Percentiles rank a stretch among this genome's conserved stretches.
Conservation (phyloP, 2,329 filamentous ascomycete species). For the Pseudocercospora vitis region DNA sequence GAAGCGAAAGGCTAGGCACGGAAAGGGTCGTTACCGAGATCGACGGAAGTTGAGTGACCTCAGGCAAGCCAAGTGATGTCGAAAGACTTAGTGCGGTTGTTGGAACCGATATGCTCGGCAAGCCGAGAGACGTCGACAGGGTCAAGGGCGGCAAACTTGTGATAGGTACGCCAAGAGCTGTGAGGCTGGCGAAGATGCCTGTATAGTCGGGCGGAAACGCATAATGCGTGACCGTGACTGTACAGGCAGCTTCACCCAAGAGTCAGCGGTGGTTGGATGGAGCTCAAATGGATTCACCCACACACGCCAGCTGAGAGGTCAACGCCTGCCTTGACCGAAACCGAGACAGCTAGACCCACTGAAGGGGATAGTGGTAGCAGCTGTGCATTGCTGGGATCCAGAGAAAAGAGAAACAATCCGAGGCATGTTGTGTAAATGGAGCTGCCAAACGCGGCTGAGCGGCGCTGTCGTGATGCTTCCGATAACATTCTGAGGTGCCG, state of each 20-base stretch:
- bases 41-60: not conserved
- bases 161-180: slow-evolving; percentile 12
- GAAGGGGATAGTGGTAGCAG: not conserved
- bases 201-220: slow-evolving; percentile 24
- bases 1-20: not conserved
- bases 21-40: slow-evolving; percentile 1
- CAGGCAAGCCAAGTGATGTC: not conserved
- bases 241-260: slow-evolving; percentile 7
- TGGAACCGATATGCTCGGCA: slow-evolving; percentile 1
- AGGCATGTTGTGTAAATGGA: slow-evolving; percentile 10
- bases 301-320: not conserved
- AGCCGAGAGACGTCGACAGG: not conserved
- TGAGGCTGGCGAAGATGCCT: slow-evolving; percentile 21
- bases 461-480: slow-evolving; percentile 6
- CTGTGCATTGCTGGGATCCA: slow-evolving; percentile 13
- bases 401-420: slow-evolving; percentile 12
- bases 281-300: not conserved
- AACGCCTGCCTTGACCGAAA: not conserved
- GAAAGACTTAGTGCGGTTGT: not conserved
- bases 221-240: slow-evolving; percentile 16
- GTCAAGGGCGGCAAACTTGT: slow-evolving; percentile 12
- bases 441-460: slow-evolving; percentile 9
- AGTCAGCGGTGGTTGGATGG: slow-evolving; percentile 6
- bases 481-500: slow-evolving; percentile 13
- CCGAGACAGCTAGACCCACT: not conserved